Percentiles rank a stretch among this genome's conserved stretches.
Conservation (phyloP, 345 rosid genomes). For the Acer negundo region DNA sequence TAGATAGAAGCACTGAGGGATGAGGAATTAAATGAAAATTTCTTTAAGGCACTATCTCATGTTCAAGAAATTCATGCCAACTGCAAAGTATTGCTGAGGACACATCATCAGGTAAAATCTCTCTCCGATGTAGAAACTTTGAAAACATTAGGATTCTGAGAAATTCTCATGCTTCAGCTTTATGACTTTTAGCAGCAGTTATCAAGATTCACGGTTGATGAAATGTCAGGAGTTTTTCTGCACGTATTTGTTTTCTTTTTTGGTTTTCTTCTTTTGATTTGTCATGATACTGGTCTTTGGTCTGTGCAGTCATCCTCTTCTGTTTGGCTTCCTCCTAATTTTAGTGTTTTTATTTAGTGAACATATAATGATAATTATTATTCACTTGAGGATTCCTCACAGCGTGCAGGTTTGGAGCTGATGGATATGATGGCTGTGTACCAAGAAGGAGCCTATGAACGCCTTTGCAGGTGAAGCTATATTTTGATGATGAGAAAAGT, state of each 20-base stretch:
- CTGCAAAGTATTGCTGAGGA: slow-evolving; percentile 89
- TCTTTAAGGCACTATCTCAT: slow-evolving; percentile 92
- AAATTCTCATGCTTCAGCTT: not conserved
- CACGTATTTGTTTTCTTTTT: not conserved
- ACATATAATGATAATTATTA: slow-evolving; percentile 3
- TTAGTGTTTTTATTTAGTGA: slow-evolving; percentile 1
- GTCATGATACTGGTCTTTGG: not conserved
- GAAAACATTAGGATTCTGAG: not conserved
- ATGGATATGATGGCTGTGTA: slow-evolving; percentile 99
- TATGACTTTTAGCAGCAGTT: not conserved
- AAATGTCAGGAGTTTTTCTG: not conserved
- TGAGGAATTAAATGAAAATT: slow-evolving; percentile 76
- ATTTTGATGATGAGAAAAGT: not conserved
- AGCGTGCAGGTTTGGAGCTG: slow-evolving; percentile 99
- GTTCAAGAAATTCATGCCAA: slow-evolving; percentile 97
- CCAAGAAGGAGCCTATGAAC: slow-evolving; percentile 99
- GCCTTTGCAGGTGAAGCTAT: slow-evolving; percentile 79
- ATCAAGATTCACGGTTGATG: not conserved
- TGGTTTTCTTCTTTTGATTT: not conserved
- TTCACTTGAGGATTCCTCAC: slow-evolving; percentile 36
- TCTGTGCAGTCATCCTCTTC: not conserved
- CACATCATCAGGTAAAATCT: slow-evolving; percentile 85
- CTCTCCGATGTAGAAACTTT: not conserved
- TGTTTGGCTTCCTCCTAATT: not conserved
- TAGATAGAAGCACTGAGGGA: slow-evolving; percentile 90